Evolutionary conservation across 371 early-diverging fungal species (phyloP).

Genomic region (Circinella minor): DNA sequence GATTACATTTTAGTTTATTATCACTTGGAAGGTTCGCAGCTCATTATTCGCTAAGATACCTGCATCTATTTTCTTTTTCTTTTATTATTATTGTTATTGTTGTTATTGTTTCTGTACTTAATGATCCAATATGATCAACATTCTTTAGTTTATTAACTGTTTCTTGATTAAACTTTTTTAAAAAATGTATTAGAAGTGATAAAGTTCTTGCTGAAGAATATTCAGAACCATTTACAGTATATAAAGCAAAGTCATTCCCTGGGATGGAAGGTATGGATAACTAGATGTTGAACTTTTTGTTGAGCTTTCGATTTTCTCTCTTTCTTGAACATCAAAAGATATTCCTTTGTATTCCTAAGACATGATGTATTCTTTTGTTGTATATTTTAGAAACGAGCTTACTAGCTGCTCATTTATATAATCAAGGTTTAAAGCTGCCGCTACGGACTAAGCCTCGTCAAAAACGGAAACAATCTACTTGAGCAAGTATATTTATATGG

Average conservation of each 20-base stretch:
- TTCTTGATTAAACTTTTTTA: too few relatives aligned
- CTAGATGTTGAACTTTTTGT: too few relatives aligned
- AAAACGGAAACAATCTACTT: slow-evolving; percentile 20
- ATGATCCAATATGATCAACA: background rate
- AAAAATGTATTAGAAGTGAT: slow-evolving; percentile 18
- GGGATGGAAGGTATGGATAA: slow-evolving; percentile 63
- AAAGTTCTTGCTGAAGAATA: slow-evolving; percentile 29
- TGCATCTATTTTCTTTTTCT: too few relatives aligned
- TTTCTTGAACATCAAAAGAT: too few relatives aligned
- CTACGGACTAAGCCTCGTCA: slow-evolving; percentile 49
- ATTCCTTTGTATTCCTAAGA: too few relatives aligned
- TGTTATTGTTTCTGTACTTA: background rate
- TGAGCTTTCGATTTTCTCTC: too few relatives aligned
- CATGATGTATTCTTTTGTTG: too few relatives aligned
- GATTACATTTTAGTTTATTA: slow-evolving; percentile 51
- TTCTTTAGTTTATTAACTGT: too few relatives aligned
- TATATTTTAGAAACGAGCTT: slow-evolving; percentile 59
- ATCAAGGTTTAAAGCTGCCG: slow-evolving; percentile 70
- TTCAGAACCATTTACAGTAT: slow-evolving; percentile 55
- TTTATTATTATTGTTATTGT: too few relatives aligned
- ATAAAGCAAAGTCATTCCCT: slow-evolving; percentile 62
- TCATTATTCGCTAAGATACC: background rate
- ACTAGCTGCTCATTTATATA: slow-evolving; percentile 67
- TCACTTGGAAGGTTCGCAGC: slow-evolving; percentile 27
- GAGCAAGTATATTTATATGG: background rate